Evolutionary conservation across 1,284 basidiomycete species (phyloP).

Genomic region (Dichomitus squalens): DNA sequence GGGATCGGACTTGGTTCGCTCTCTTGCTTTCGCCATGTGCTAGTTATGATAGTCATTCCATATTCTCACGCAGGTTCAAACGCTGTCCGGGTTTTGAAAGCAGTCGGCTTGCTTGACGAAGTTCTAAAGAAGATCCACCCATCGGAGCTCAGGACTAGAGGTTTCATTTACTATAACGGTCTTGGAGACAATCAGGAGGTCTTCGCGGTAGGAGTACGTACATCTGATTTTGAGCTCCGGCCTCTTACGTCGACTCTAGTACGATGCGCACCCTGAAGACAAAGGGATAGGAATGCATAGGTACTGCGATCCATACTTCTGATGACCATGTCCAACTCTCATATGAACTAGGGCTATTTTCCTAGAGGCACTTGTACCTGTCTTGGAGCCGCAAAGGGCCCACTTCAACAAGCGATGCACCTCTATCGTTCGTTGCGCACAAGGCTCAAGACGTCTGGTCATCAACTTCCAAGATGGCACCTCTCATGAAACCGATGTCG

Average conservation of each 20-base stretch:
- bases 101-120: conserved; percentile 47
- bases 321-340: neutral
- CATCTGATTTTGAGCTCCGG: neutral
- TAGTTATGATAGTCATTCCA: neutral
- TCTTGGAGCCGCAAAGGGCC: conserved; percentile 42
- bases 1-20: conserved; percentile 10
- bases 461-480: conserved; percentile 52
- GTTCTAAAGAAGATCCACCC: conserved; percentile 44
- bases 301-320: conserved; percentile 20
- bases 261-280: conserved; percentile 25
- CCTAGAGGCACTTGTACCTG: conserved; percentile 48
- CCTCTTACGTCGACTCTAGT: neutral
- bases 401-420: conserved; percentile 56
- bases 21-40: no score
- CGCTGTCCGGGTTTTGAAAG: conserved; percentile 46
- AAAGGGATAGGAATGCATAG: conserved; percentile 34
- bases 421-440: conserved; percentile 31
- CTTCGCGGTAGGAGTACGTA: conserved; percentile 43
- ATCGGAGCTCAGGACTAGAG: conserved; percentile 33
- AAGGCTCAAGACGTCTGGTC: conserved; percentile 31
- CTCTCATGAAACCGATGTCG: conserved; percentile 47
- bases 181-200: conserved; percentile 44
- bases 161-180: conserved; percentile 47
- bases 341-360: conserved; percentile 44
- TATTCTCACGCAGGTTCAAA: conserved; percentile 46